Conservation (phyloP, 768 basidiomycete species). For the Lentinula detonsa region DNA sequence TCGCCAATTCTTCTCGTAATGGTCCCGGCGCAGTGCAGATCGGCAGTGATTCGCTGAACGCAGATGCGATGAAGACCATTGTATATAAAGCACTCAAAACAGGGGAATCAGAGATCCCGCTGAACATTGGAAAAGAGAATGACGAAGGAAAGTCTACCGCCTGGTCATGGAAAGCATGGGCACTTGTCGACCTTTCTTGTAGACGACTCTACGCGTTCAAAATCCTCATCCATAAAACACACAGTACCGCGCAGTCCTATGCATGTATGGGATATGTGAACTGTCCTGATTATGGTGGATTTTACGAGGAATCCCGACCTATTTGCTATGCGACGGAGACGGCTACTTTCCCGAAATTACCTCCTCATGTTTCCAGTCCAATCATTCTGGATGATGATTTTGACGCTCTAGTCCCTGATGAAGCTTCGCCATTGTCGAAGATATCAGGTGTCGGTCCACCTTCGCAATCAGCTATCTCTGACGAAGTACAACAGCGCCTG, state of each 20-base stretch:
- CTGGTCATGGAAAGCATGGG: conserved; percentile 33
- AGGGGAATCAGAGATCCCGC: conserved; percentile 30
- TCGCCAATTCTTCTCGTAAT: conserved; percentile 13
- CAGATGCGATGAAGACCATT: conserved; percentile 22
- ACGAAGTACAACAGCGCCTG: conserved; percentile 22
- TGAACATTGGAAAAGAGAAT: conserved; percentile 22
- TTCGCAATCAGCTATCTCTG: conserved; percentile 13
- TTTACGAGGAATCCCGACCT: conserved; percentile 20
- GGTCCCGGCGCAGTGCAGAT: conserved; percentile 17
- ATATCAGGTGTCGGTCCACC: not conserved
- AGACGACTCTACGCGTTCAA: conserved; percentile 34
- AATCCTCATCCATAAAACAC: conserved; percentile 25
- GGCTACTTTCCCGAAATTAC: conserved; percentile 21
- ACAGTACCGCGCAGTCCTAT: conserved; percentile 18
- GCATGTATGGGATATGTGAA: conserved; percentile 29
- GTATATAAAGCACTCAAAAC: conserved; percentile 31
- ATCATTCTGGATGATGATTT: conserved; percentile 24
- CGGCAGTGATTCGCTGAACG: conserved; percentile 15
- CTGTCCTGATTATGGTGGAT: conserved; percentile 30
- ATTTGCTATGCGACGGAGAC: conserved; percentile 29
- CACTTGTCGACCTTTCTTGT: conserved; percentile 33
- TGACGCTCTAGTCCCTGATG: conserved; percentile 25
- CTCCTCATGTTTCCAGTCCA: conserved; percentile 13
- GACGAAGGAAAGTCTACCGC: conserved; percentile 13
- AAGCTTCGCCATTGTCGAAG: not conserved